Evolutionary conservation across 768 basidiomycete genomes (phyloP).

Genomic region (Hygrocybe punicea): DNA sequence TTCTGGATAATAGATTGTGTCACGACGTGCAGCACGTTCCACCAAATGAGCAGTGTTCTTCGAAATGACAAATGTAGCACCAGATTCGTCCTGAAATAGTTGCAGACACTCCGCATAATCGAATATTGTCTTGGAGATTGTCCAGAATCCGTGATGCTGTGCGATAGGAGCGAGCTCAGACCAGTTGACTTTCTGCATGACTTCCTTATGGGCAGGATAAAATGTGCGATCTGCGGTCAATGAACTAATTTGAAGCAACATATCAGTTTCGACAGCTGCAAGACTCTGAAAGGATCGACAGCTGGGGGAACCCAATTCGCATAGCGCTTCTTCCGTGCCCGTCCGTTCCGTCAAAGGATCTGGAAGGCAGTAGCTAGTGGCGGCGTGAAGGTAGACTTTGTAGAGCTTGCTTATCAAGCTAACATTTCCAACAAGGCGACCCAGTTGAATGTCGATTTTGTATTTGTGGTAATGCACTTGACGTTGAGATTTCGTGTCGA

Average conservation of each 20-base stretch:
- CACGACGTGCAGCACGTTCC: constrained; percentile 1
- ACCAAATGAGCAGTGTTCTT: neutral
- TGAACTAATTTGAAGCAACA: constrained; percentile 32
- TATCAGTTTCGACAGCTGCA: constrained; percentile 22
- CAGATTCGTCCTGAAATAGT: neutral
- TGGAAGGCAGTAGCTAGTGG: constrained; percentile 39
- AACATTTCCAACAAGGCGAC: constrained; percentile 31
- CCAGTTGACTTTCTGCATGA: constrained; percentile 44
- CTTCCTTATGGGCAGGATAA: constrained; percentile 35
- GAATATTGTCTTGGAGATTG: constrained; percentile 27
- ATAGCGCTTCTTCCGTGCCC: constrained; percentile 44
- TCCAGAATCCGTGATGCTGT: constrained; percentile 32
- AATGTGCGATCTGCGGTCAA: constrained; percentile 37
- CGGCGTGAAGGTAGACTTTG: constrained; percentile 44
- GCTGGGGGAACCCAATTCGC: constrained; percentile 35
- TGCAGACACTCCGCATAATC: constrained; percentile 19
- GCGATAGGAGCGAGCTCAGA: constrained; percentile 19
- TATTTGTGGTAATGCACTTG: constrained; percentile 23
- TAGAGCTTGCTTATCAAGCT: constrained; percentile 31
- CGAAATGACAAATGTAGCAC: neutral
- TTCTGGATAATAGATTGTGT: neutral
- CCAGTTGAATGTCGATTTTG: constrained; percentile 32
- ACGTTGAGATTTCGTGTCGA: constrained; percentile 14
- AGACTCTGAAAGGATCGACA: constrained; percentile 42
- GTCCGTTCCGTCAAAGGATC: constrained; percentile 46